phyloP scores from a whole-genome alignment of 139 green algal species.

The Yamagishiella unicocca region DNA sequence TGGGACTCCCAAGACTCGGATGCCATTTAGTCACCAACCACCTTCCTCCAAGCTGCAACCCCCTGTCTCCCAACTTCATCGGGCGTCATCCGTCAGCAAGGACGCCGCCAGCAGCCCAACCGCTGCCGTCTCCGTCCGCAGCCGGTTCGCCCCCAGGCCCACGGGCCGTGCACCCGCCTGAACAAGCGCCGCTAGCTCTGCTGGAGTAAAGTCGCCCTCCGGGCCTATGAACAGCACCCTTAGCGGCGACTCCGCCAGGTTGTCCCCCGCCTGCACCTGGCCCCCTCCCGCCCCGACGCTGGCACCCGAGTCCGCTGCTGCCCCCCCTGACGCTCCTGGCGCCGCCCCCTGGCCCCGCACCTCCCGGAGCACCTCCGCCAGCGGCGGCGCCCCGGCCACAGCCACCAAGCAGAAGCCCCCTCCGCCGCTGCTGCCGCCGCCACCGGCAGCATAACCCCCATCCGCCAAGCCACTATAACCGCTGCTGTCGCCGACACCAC shows the following conservation, averaged over 20 bases:
- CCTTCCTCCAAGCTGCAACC: too few species aligned
- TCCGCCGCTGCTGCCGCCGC: background rate
- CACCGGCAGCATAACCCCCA: too few species aligned
- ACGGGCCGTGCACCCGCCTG: constrained; percentile 72
- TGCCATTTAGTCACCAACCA: too few species aligned
- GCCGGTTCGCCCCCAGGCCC: constrained; percentile 77
- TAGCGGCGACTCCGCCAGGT: background rate
- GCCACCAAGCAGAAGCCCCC: constrained; percentile 31
- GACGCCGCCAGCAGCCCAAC: constrained; percentile 82
- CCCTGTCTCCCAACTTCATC: too few species aligned
- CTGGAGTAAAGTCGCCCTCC: constrained; percentile 90
- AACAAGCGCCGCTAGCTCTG: constrained; percentile 73
- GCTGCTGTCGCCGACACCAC: too few species aligned
- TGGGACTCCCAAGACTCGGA: too few species aligned
- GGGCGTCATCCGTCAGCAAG: constrained; percentile 17
- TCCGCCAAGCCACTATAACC: background rate
- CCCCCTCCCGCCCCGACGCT: background rate
- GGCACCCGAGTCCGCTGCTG: too few species aligned
- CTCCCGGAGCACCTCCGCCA: constrained; percentile 52
- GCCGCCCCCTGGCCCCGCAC: background rate
- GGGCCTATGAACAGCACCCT: constrained; percentile 73
- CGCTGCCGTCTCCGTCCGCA: constrained; percentile 91
- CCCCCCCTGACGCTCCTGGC: background rate
- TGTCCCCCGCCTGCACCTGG: background rate
- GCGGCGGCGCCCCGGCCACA: constrained; percentile 62